These are phyloP conservation scores for Epichloe sibirici DNA, from an alignment of 2,329 filamentous ascomycete species.

Conservation along the genomic window DNA sequence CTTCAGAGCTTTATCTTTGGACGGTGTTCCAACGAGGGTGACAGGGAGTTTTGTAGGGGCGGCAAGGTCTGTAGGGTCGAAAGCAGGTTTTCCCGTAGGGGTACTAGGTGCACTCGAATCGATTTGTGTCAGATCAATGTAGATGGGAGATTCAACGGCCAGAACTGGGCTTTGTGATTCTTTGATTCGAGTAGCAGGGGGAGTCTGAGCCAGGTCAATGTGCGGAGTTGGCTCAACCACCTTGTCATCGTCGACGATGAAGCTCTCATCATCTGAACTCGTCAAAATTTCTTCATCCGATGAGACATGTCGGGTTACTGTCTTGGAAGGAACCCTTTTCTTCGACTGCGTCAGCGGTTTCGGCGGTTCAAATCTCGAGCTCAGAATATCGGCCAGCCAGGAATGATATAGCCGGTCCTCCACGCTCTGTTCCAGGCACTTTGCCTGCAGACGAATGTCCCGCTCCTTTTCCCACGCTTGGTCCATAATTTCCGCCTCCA, in stretches of 20 bases:
- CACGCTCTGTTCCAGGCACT: slow-evolving; percentile 51
- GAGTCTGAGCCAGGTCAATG: background rate
- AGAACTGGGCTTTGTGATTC: slow-evolving; percentile 5
- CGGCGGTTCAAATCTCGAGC: slow-evolving; percentile 26
- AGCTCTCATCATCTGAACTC: slow-evolving; percentile 36
- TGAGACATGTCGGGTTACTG: slow-evolving; percentile 21
- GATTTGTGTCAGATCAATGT: slow-evolving; percentile 19
- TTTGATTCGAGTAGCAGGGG: background rate
- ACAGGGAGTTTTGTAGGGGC: slow-evolving; percentile 9
- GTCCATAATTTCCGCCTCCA: slow-evolving; percentile 38
- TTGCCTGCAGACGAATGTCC: slow-evolving; percentile 43
- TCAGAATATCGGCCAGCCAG: slow-evolving; percentile 38
- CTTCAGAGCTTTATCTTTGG: background rate
- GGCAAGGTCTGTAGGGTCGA: slow-evolving; percentile 12
- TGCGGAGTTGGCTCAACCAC: background rate
- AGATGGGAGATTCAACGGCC: slow-evolving; percentile 10
- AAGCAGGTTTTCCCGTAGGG: slow-evolving; percentile 1
- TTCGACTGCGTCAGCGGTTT: slow-evolving; percentile 18
- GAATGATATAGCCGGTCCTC: slow-evolving; percentile 42
- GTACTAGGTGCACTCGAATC: slow-evolving; percentile 8
- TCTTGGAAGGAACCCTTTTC: slow-evolving; percentile 3
- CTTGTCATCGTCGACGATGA: slow-evolving; percentile 28
- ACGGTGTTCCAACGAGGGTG: background rate
- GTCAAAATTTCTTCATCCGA: slow-evolving; percentile 30
- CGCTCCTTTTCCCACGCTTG: slow-evolving; percentile 39